phyloP scores from a whole-genome alignment of 345 rosid genomes.

The Geranium brycei region DNA sequence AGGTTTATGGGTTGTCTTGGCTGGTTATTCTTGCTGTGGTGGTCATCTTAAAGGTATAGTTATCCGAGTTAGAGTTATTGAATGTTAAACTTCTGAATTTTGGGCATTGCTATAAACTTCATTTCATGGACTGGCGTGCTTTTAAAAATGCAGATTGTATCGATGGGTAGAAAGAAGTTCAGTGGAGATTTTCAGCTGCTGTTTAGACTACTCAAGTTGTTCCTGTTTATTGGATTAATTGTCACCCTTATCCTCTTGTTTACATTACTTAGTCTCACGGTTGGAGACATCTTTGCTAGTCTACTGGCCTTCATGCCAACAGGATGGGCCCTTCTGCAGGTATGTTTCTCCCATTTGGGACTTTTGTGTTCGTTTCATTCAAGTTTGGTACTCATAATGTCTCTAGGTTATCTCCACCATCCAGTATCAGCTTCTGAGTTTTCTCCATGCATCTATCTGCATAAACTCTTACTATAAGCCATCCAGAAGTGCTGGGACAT shows the following conservation, averaged over 20 bases:
- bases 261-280: conserved; percentile 55
- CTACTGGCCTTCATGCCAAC: conserved; percentile 75
- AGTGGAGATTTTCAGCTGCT: conserved; percentile 93
- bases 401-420: too few species aligned
- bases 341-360: conserved; percentile 2
- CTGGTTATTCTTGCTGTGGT: conserved; percentile 68
- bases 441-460: too few species aligned
- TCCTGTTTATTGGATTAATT: conserved; percentile 50
- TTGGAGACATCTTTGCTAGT: conserved; percentile 77
- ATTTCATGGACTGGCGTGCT: too few species aligned
- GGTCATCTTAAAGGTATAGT: conserved; percentile 60
- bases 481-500: too few species aligned
- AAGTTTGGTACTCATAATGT: too few species aligned
- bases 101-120: background rate
- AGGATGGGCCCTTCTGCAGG: conserved; percentile 91
- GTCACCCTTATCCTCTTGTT: conserved; percentile 55
- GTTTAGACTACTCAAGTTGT: conserved; percentile 78
- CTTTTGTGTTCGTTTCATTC: too few species aligned
- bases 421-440: too few species aligned
- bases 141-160: conserved; percentile 45
- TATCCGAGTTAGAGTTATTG: background rate
- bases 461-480: too few species aligned
- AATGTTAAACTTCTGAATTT: background rate
- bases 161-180: conserved; percentile 91
- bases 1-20: conserved; percentile 90